Conservation (phyloP, 495 filamentous ascomycete genomes). For the Venustampulla echinocandica region DNA sequence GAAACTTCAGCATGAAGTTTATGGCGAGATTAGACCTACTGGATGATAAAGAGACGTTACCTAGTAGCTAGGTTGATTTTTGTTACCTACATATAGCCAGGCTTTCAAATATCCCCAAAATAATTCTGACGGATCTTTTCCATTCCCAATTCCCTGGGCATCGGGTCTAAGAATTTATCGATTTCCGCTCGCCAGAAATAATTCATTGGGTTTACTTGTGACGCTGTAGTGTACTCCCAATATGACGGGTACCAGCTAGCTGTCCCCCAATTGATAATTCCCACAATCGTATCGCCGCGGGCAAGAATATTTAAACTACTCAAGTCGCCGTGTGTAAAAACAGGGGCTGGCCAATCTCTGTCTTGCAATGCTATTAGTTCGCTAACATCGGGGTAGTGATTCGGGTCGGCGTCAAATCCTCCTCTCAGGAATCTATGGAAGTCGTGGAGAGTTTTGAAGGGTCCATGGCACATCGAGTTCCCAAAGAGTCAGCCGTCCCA, state of each 20-base stretch:
- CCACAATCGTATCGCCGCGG: conserved; percentile 27
- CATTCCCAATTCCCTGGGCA: conserved; percentile 39
- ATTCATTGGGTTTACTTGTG: conserved; percentile 40
- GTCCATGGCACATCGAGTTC: conserved; percentile 22
- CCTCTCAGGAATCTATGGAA: conserved; percentile 16
- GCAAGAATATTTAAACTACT: conserved; percentile 28
- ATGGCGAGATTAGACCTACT: conserved; percentile 5
- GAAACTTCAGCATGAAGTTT: conserved; percentile 3
- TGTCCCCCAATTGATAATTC: conserved; percentile 45
- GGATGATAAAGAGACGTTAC: not conserved
- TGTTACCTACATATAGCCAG: not conserved
- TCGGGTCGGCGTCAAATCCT: conserved; percentile 25
- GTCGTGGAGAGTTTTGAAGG: conserved; percentile 15
- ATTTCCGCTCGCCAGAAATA: conserved; percentile 38
- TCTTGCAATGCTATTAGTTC: not conserved
- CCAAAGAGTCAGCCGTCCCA: conserved; percentile 33
- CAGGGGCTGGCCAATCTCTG: not conserved
- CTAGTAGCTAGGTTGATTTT: not conserved
- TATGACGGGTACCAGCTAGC: conserved; percentile 42
- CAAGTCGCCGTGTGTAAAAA: conserved; percentile 29
- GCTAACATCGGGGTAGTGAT: conserved; percentile 1
- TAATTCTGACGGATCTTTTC: conserved; percentile 34
- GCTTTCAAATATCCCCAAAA: conserved; percentile 27
- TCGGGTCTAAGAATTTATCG: conserved; percentile 39
- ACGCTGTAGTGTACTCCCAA: conserved; percentile 40